Base-by-base conservation (phyloP, 805 yeast genomes). In the Scheffersomyces ergatensis region DNA sequence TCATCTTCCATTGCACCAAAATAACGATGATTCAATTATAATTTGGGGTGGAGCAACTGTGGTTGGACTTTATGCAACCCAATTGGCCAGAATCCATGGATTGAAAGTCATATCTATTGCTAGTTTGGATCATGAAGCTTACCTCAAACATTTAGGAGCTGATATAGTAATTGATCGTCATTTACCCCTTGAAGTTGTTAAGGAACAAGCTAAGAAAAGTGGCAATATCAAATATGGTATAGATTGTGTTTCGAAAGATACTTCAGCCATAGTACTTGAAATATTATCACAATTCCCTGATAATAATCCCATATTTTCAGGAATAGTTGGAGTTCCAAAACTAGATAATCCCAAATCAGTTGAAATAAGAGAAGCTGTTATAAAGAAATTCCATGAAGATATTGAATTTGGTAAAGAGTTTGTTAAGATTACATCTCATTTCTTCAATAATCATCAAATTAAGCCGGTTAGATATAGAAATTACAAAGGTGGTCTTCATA, bases 11-110 rank as follows among this genome's bases (percentile, higher is more conserved):
- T 32, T 19, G 4, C 34, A 42, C 6, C 20, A 23, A 8, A 31
- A 21, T 12, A 19, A 34, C 11, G 37, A 36, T 33, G 54, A 49
- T 12, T 49, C 58, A 25, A 38, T 68, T 11, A 40, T 70, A 5
- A 57, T 73, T n/a, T 73, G 77, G 77, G 78, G 78, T 27, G 78
- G 74, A 3, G 63, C 74, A 4, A 68, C 76, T 17, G 72, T 71
- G 26, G 76, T 73, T 32, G 78, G 77, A 0, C 52, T 70, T 5
- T 72, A 68, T 44, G 51, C 65, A 11, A 59, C 67, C 12, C 78
- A 73, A 47, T 44, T 72, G 27, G 74, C 76, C 1, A 69, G 56
- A 38, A 47, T 65, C 23, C 61, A 67, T 14, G 69, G 67, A 2
- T 60, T 71, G 30, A 62, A 58, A 17, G 71, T 72, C 18, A 54